Base-by-base conservation (phyloP, 495 filamentous ascomycete species). In the Lasiosphaeria ovina region DNA sequence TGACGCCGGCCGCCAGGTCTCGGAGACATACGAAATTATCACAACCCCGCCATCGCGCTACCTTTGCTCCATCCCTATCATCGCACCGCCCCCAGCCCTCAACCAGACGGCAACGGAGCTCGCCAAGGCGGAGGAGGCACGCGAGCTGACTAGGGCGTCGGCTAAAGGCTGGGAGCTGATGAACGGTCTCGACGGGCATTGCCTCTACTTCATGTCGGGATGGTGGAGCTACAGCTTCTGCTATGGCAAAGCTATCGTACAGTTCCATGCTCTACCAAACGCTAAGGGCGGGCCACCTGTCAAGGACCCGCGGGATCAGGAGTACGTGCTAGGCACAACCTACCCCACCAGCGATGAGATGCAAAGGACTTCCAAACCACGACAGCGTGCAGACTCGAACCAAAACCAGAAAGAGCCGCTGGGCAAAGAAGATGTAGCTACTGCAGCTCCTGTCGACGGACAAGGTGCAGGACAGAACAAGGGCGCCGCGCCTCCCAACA, bases 191-290 rank as follows among this genome's bases (percentile, higher is more conserved):
- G 85, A 97, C 42, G 92, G 89, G 8, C 80, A 84, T 45, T 98
- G 94, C 76, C 82, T 98, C 62, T 97, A 96, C 75, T 97, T 89
- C 73, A 81, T 91, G 50, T 88, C 84, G 1, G 94, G 93, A 3
- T 98, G 94, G 94, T 98, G 94, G 94, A 92, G 88, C 57, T 98
- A 98, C 72, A 87, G 85, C 36, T 98, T 96, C 76, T 98, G 94
- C 77, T 96, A 97, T 77, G 89, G 89, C 67, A 80, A 84, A 48
- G 85, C 90, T 57, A 87, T 98, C 36, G 89, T 89, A 62, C 94
- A 98, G 71, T 98, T 96, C 74, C 94, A 98, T 75, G 90, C 89
- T 55, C 76, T 92, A 54, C 84, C 92, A 0, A 74, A 84, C 54
- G 76, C 81, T 67, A 75, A 73, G 35, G 87, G 87, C 5, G 81